Percentiles rank a stretch among this genome's conserved stretches.
phyloP scores from a whole-genome alignment of 257 asterid species.

The Capsicum pubescens region DNA sequence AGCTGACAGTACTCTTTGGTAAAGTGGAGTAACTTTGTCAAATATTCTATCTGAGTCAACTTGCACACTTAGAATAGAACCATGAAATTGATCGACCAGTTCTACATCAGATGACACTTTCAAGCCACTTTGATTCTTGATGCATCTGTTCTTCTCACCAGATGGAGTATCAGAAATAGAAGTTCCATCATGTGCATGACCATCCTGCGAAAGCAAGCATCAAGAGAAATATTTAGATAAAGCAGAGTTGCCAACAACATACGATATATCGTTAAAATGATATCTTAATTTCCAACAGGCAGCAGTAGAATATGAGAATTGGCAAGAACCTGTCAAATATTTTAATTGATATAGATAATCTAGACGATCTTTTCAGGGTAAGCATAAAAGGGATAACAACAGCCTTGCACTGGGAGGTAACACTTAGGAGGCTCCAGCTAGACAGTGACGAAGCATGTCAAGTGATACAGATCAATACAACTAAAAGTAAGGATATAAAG shows the following conservation, averaged over 20 bases:
- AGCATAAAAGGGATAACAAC: conserved; percentile 8
- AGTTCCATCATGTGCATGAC: conserved; percentile 49
- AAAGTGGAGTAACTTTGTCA: conserved; percentile 66
- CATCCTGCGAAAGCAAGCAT: conserved; percentile 53
- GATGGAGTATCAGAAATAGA: conserved; percentile 48
- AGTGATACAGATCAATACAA: conserved; percentile 10
- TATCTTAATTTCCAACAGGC: conserved; percentile 17
- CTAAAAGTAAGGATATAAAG: not conserved
- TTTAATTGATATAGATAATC: conserved; percentile 2
- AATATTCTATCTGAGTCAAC: conserved; percentile 49
- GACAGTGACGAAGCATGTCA: conserved; percentile 16
- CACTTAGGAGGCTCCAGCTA: conserved; percentile 27
- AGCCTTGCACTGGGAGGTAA: not conserved
- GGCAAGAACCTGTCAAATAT: not conserved
- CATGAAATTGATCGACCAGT: conserved; percentile 56
- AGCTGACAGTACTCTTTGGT: conserved; percentile 92
- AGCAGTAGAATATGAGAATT: conserved; percentile 6
- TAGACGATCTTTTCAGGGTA: not conserved
- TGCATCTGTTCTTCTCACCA: conserved; percentile 48
- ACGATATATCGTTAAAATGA: conserved; percentile 13
- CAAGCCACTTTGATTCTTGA: conserved; percentile 43
- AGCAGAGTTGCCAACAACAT: conserved; percentile 31
- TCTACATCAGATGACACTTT: conserved; percentile 47
- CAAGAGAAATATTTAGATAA: conserved; percentile 29
- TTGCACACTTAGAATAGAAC: conserved; percentile 50